Evolutionary conservation across 2,329 filamentous ascomycete species (phyloP).

Genomic region (Leptographium wingfieldii): DNA sequence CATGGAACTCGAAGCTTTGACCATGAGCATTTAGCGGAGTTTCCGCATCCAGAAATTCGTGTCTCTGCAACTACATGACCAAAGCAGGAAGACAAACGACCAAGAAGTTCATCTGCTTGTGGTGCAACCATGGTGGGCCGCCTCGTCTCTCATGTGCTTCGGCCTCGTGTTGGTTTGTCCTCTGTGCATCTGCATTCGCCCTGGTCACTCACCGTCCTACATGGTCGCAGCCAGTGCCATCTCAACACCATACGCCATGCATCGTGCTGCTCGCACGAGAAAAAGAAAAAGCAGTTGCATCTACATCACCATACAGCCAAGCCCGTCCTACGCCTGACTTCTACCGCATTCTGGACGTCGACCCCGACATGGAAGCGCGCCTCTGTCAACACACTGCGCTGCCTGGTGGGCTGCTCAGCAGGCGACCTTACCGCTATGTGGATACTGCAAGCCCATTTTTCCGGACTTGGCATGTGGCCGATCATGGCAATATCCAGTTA

Average conservation of each 20-base stretch:
- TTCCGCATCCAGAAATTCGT: too few relatives aligned
- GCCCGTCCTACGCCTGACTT: not conserved
- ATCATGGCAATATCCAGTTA: slow-evolving; percentile 40
- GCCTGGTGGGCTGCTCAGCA: slow-evolving; percentile 39
- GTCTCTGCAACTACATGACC: too few relatives aligned
- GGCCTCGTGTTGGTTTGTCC: not conserved
- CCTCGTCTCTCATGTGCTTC: not conserved
- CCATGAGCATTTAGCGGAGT: too few relatives aligned
- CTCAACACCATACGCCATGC: not conserved
- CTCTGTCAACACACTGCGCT: slow-evolving; percentile 40
- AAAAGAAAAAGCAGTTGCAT: not conserved
- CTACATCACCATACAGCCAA: not conserved
- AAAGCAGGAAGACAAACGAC: too few relatives aligned
- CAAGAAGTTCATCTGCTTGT: too few relatives aligned
- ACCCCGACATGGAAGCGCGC: slow-evolving; percentile 33
- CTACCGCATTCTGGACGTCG: slow-evolving; percentile 21
- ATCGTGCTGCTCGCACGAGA: not conserved
- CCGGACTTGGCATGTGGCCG: slow-evolving; percentile 30
- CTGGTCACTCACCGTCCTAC: not conserved
- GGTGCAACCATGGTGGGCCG: not conserved
- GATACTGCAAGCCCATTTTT: slow-evolving; percentile 35
- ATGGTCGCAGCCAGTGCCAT: not conserved
- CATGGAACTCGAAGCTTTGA: too few relatives aligned
- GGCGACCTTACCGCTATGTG: slow-evolving; percentile 47
- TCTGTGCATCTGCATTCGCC: not conserved